Percentiles rank a stretch among this genome's conserved stretches.
Evolutionary conservation across 306 rosid genomes (phyloP).

Genomic region (Sicyos edulis): DNA sequence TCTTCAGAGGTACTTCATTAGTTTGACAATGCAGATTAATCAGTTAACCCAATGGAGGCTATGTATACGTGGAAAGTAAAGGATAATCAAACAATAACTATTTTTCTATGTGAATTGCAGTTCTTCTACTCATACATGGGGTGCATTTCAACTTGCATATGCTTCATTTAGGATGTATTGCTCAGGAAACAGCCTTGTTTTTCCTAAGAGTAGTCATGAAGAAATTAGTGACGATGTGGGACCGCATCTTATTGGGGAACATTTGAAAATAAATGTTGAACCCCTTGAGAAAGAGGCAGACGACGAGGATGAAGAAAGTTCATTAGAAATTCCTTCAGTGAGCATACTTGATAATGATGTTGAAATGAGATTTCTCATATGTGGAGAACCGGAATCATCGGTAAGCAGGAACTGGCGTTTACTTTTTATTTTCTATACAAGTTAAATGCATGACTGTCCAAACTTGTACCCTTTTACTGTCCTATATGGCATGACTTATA

Average conservation of each 20-base stretch:
- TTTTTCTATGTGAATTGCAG: conserved; percentile 46
- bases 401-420: conserved; percentile 41
- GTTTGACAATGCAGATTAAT: neutral
- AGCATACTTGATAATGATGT: conserved; percentile 79
- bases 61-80: neutral
- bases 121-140: conserved; percentile 92
- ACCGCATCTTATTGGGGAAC: conserved; percentile 77
- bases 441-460: neutral
- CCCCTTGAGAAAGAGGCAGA: conserved; percentile 59
- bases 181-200: conserved; percentile 40
- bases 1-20: conserved; percentile 63
- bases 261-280: conserved; percentile 57
- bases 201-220: conserved; percentile 35
- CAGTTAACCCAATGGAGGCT: neutral
- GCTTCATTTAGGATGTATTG: conserved; percentile 85
- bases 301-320: conserved; percentile 59
- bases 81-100: conserved; percentile 20
- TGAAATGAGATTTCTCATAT: conserved; percentile 74
- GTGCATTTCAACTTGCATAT: conserved; percentile 89
- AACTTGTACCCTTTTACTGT: neutral
- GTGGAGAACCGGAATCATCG: conserved; percentile 61
- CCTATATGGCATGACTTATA: conserved; percentile 1
- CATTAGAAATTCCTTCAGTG: conserved; percentile 60
- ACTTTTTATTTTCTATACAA: neutral
- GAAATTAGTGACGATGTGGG: conserved; percentile 43